These are phyloP conservation scores for Arabidopsis suecica DNA, from an alignment of 345 rosid genomes.

Conservation along the genomic window DNA sequence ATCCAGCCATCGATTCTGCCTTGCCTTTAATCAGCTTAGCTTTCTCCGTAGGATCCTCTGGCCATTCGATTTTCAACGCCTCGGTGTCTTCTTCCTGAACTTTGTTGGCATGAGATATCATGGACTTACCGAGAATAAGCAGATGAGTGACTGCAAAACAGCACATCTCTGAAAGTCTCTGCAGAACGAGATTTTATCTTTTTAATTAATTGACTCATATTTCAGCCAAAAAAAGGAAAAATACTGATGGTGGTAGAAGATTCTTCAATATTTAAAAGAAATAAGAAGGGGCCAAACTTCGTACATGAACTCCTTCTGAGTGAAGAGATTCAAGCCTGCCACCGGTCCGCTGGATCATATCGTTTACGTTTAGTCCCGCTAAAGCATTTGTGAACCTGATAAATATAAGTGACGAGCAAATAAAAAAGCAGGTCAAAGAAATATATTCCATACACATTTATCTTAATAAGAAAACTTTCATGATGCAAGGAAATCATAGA, in stretches of 20 bases:
- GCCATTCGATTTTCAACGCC: slow-evolving; percentile 74
- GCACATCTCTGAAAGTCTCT: slow-evolving; percentile 96
- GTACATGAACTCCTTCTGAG: slow-evolving; percentile 97
- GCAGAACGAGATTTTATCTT: slow-evolving; percentile 49
- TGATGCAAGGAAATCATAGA: background rate
- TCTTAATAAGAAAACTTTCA: background rate
- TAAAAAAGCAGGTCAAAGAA: background rate
- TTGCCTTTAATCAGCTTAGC: slow-evolving; percentile 77
- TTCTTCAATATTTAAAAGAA: slow-evolving; percentile 6
- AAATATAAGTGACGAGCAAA: slow-evolving; percentile 22
- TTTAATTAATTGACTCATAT: slow-evolving; percentile 8
- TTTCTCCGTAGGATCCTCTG: slow-evolving; percentile 85
- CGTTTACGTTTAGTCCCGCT: slow-evolving; percentile 63
- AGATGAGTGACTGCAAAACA: slow-evolving; percentile 85
- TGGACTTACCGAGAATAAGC: slow-evolving; percentile 77
- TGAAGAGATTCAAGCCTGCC: slow-evolving; percentile 92
- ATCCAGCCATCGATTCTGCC: slow-evolving; percentile 75
- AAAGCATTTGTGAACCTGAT: slow-evolving; percentile 85
- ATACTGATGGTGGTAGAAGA: background rate
- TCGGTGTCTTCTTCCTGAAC: slow-evolving; percentile 69
- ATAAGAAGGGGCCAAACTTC: slow-evolving; percentile 41
- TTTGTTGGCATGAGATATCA: slow-evolving; percentile 71
- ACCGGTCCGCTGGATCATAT: slow-evolving; percentile 79
- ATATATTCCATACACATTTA: background rate
- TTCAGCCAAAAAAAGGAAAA: background rate